Percentiles rank a stretch among this genome's conserved stretches.
Conservation (phyloP, 345 rosid species). For the Chamaenerion angustifolium region DNA sequence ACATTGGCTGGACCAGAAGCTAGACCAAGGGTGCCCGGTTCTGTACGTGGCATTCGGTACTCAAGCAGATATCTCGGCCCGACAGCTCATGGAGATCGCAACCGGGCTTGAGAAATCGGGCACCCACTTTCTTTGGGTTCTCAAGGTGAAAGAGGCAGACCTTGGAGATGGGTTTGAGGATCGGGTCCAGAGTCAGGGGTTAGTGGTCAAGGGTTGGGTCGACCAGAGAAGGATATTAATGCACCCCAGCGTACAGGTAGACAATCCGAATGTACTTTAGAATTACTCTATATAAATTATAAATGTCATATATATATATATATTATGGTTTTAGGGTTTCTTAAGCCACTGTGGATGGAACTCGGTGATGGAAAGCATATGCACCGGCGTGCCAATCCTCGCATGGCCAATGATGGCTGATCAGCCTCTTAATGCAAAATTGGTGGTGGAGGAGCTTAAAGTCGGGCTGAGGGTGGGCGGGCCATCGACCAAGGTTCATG, state of each 20-base stretch:
- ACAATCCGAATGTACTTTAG: too few relatives aligned
- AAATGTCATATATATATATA: too few relatives aligned
- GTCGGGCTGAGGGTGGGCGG: slow-evolving; percentile 47
- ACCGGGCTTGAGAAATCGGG: slow-evolving; percentile 44
- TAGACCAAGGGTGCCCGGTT: slow-evolving; percentile 30
- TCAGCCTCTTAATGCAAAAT: slow-evolving; percentile 49
- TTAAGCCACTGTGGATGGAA: slow-evolving; percentile 90
- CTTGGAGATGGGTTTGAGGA: slow-evolving; percentile 33
- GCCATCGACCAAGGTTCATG: slow-evolving; percentile 21
- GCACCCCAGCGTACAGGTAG: slow-evolving; percentile 34
- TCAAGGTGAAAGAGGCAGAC: slow-evolving; percentile 25
- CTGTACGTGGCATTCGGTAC: slow-evolving; percentile 76
- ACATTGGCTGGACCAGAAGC: slow-evolving; percentile 48
- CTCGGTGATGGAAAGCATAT: slow-evolving; percentile 54
- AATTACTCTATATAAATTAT: too few relatives aligned
- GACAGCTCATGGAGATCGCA: slow-evolving; percentile 41
- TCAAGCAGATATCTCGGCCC: slow-evolving; percentile 41
- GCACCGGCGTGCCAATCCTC: slow-evolving; percentile 57
- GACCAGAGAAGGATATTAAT: slow-evolving; percentile 41
- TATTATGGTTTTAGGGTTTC: slow-evolving; percentile 42
- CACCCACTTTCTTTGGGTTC: slow-evolving; percentile 54
- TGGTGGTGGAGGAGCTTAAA: slow-evolving; percentile 51
- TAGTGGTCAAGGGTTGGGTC: slow-evolving; percentile 60
- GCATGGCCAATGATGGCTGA: slow-evolving; percentile 82
- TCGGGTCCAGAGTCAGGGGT: slow-evolving; percentile 31